Percentiles rank a stretch among this genome's conserved stretches.
Evolutionary conservation across 345 rosid species (phyloP).

Genomic region (Tarenaya hassleriana): DNA sequence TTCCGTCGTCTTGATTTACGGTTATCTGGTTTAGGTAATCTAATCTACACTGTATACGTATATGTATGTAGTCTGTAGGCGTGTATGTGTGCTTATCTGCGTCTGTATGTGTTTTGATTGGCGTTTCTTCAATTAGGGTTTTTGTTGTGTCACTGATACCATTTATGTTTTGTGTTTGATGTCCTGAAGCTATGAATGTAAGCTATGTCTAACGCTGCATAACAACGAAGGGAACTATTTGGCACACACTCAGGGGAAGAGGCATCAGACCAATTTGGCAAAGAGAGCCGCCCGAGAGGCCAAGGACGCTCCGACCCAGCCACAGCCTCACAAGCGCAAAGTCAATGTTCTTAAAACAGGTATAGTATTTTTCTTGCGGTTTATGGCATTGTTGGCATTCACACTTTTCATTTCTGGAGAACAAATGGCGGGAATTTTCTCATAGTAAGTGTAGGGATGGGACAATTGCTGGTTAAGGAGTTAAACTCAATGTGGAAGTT

Average conservation of each 20-base stretch:
- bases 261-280: constrained; percentile 95
- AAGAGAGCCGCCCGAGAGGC: constrained; percentile 99
- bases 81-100: background rate
- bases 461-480: too few relatives aligned
- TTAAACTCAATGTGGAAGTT: too few relatives aligned
- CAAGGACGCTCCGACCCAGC: constrained; percentile 78
- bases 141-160: background rate
- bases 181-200: constrained; percentile 82
- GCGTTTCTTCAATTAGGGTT: constrained; percentile 9
- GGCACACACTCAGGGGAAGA: constrained; percentile 97
- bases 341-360: constrained; percentile 80
- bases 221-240: constrained; percentile 99
- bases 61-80: background rate
- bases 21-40: background rate
- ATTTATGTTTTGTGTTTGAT: constrained; percentile 12
- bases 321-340: constrained; percentile 92
- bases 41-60: background rate
- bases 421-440: too few relatives aligned
- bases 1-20: background rate
- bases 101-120: constrained; percentile 5
- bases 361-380: background rate
- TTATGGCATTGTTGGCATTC: too few relatives aligned
- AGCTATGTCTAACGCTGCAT: constrained; percentile 90
- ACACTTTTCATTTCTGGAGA: too few relatives aligned
- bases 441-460: too few relatives aligned